Conservation (phyloP, 1,284 basidiomycete species). For the Ustilago shanxiensis region DNA sequence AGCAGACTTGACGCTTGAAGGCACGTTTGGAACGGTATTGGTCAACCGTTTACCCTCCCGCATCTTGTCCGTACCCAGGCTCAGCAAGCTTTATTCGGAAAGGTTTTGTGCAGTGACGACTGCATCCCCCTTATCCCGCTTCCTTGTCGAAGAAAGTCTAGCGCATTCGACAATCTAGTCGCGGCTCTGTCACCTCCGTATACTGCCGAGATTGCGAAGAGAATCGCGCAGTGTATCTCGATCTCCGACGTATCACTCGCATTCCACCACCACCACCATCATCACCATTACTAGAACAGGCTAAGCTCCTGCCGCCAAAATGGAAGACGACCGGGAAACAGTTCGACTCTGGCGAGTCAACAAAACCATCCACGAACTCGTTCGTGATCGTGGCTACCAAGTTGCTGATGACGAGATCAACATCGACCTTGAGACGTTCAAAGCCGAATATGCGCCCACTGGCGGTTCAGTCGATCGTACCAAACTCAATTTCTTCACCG, state of each 20-base stretch:
- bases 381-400: conserved; percentile 85
- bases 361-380: conserved; percentile 95
- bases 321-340: conserved; percentile 71
- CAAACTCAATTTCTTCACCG: conserved; percentile 67
- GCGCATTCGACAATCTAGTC: not conserved
- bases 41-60: not conserved
- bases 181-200: not conserved
- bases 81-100: not conserved
- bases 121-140: not conserved
- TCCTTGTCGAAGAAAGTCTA: not conserved
- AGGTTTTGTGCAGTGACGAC: not conserved
- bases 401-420: conserved; percentile 91
- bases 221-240: no score
- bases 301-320: conserved; percentile 12
- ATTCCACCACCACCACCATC: not conserved
- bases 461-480: conserved; percentile 62
- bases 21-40: not conserved
- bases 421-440: conserved; percentile 83
- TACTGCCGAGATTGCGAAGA: no score
- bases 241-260: not conserved
- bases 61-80: not conserved
- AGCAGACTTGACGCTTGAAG: not conserved
- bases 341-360: conserved; percentile 94
- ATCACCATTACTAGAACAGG: no score
- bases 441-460: conserved; percentile 73